Percentiles rank a stretch among this genome's conserved stretches.
phyloP scores from a whole-genome alignment of 805 yeast species.

The Starmerella potacharoeniae region DNA sequence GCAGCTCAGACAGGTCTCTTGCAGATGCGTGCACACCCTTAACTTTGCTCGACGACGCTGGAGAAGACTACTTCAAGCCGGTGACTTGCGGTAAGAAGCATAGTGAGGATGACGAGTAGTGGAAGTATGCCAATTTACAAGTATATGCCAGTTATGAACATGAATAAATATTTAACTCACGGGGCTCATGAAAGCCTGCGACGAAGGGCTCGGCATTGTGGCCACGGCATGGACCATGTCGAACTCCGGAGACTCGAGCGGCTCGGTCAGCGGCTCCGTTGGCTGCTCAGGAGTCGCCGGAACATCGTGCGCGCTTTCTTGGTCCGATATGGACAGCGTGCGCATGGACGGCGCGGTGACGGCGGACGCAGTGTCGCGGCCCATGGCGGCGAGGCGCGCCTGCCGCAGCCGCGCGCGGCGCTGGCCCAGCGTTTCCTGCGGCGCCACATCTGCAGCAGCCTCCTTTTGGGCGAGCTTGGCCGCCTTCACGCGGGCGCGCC shows the following conservation, averaged over 20 bases:
- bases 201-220: constrained; percentile 2
- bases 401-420: constrained; percentile 19
- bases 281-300: not conserved
- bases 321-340: not conserved
- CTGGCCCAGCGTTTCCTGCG: constrained; percentile 21
- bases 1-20: too few species aligned
- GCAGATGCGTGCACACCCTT: too few species aligned
- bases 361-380: not conserved
- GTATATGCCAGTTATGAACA: not conserved
- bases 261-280: not conserved
- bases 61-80: too few species aligned
- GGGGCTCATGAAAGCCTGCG: not conserved
- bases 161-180: not conserved
- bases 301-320: not conserved
- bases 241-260: constrained; percentile 1
- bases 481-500: constrained; percentile 24
- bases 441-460: not conserved
- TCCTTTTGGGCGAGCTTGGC: constrained; percentile 3
- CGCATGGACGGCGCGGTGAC: not conserved
- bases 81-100: too few species aligned
- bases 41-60: too few species aligned
- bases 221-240: constrained; percentile 12
- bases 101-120: too few species aligned
- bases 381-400: not conserved
- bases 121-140: not conserved